Base-by-base conservation (phyloP, 2,329 filamentous ascomycete species). In the Cryphonectria carpinicola region DNA sequence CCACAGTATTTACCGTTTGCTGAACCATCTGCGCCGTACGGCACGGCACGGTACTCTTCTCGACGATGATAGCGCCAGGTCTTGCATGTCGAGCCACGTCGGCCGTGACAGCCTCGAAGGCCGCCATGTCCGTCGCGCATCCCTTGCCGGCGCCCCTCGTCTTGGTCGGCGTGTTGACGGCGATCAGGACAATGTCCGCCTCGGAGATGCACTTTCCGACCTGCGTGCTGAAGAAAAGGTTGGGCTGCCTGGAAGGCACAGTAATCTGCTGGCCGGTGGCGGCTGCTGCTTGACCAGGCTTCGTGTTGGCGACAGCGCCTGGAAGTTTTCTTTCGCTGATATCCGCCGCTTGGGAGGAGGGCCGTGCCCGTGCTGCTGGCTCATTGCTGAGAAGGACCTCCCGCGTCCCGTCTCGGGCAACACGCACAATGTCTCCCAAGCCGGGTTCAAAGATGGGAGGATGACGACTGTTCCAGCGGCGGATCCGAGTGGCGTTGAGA, bases 81-180 rank as follows among this genome's bases (percentile, higher is more conserved):
- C 86, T 88, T 3, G 92, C 90, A 72, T 90, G 84, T 74, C 87
- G 83, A 13, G 92, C 92, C 46, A 95, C 90, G 69, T 88, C 88
- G 66, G 86, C 85, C 1, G 89, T 89, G 7, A 91, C 92, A 25
- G 88, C 88, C 78, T 95, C 92, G 37, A 95, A 87, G 14, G 89
- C 88, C 1, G 88, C 88, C 82, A 95, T 88, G 75, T 95, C 91
- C 22, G 91, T 91, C 0, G 92, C 92, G 74, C 85, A 87, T 14
- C 92, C 92, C 6, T 90, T 89, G 64, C 92, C 93, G 32, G 88
- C 82, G 68, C 92, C 92, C 64, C 86, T 87, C 49, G 83, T 87
- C 82, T 94, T 95, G 60, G 92, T 94, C 2, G 92, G 92, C 0
- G 93, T 95, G 79, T 94, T 93, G 75, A 95, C 93, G 19, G 91